Percentiles rank a stretch among this genome's conserved stretches.
phyloP scores from a whole-genome alignment of 306 rosid genomes.

The Oxytropis ochrocephala region DNA sequence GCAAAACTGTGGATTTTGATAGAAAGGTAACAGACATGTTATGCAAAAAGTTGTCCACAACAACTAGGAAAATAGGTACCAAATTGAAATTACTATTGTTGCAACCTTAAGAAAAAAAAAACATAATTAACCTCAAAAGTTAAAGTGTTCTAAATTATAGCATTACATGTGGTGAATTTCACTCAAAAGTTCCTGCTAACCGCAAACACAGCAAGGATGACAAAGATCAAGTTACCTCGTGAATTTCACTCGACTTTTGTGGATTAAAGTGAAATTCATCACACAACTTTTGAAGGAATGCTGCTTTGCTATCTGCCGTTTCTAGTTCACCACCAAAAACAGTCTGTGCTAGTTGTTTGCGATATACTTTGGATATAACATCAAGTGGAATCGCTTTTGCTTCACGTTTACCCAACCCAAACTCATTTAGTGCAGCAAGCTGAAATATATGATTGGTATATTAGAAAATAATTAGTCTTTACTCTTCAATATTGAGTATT shows the following conservation, averaged over 20 bases:
- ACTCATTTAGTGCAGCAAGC: constrained; percentile 68
- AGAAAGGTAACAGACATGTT: too few species aligned
- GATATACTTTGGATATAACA: constrained; percentile 72
- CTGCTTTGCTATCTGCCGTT: too few species aligned
- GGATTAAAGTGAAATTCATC: too few species aligned
- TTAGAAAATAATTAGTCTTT: not conserved
- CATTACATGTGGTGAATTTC: constrained; percentile 16
- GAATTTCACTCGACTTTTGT: too few species aligned
- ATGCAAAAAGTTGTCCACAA: too few species aligned
- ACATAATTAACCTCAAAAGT: constrained; percentile 26
- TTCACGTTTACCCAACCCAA: constrained; percentile 88
- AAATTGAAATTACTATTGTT: constrained; percentile 44
- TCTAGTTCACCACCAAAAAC: constrained; percentile 21
- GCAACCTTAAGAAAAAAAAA: not conserved
- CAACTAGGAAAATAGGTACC: too few species aligned
- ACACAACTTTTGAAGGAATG: too few species aligned
- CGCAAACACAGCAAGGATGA: too few species aligned
- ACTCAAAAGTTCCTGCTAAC: too few species aligned
- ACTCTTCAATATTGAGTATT: not conserved
- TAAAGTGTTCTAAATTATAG: too few species aligned
- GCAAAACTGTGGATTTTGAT: too few species aligned
- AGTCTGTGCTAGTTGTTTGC: constrained; percentile 68
- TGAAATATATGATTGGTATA: constrained; percentile 27
- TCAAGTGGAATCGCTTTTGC: constrained; percentile 71
- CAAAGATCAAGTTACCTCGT: too few species aligned